Conservation (phyloP, 768 basidiomycete species). For the Boletus reticulatus region DNA sequence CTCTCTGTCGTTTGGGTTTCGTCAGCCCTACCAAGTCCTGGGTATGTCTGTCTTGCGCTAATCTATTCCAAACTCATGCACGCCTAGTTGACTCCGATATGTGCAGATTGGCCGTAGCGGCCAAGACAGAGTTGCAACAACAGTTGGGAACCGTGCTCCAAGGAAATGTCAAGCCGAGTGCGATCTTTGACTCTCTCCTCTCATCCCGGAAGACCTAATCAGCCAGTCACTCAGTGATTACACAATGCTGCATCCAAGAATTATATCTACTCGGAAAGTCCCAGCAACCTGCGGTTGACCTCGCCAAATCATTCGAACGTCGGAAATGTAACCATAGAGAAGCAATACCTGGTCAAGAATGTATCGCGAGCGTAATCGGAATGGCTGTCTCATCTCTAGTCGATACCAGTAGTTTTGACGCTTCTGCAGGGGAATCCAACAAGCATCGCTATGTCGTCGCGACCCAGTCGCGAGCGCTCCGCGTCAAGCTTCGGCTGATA, state of each 20-base stretch:
- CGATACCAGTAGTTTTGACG: conserved; percentile 5
- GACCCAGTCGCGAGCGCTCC: conserved; percentile 74
- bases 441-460: conserved; percentile 92
- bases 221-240: conserved; percentile 82
- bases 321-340: conserved; percentile 94
- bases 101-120: conserved; percentile 63
- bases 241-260: conserved; percentile 95
- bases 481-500: conserved; percentile 63
- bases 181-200: conserved; percentile 31
- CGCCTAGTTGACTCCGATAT: conserved; percentile 80
- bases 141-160: conserved; percentile 78
- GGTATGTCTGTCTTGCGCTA: conserved; percentile 44
- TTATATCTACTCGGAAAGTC: conserved; percentile 80
- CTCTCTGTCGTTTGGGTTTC: conserved; percentile 81
- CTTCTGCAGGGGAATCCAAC: conserved; percentile 65
- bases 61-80: conserved; percentile 4
- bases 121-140: conserved; percentile 74
- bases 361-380: conserved; percentile 82
- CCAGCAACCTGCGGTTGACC: conserved; percentile 74
- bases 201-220: conserved; percentile 28
- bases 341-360: conserved; percentile 81
- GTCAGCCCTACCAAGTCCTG: conserved; percentile 92
- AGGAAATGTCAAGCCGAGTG: conserved; percentile 89
- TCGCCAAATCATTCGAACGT: conserved; percentile 92
- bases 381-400: not conserved